Conservation (phyloP, 305 asterid species). For the Caryopteris hybrid region DNA sequence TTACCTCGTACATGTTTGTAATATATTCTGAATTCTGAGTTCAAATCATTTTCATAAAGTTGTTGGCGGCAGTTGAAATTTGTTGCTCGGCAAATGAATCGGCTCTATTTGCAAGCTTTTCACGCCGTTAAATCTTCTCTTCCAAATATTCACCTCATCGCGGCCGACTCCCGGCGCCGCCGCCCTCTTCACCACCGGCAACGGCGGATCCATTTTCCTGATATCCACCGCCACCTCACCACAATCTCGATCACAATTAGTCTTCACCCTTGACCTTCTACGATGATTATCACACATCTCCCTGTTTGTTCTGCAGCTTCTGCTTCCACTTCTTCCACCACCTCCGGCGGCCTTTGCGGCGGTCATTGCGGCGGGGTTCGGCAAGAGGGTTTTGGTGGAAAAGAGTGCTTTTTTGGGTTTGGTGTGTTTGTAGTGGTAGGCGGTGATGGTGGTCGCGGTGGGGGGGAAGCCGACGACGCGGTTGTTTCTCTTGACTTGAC, state of each 20-base stretch:
- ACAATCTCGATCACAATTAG: constrained; percentile 3
- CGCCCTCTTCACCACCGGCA: constrained; percentile 71
- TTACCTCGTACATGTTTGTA: constrained; percentile 7
- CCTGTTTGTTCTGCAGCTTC: constrained; percentile 26
- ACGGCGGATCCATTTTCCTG: constrained; percentile 74
- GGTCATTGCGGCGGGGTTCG: constrained; percentile 16
- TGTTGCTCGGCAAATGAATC: constrained; percentile 34
- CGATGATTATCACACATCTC: constrained; percentile 16
- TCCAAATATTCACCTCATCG: constrained; percentile 60
- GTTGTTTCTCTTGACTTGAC: constrained; percentile 52
- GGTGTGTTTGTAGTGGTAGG: constrained; percentile 30
- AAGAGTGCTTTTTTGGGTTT: constrained; percentile 32
- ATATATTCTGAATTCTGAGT: not conserved
- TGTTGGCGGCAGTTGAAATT: constrained; percentile 16
- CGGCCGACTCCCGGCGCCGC: constrained; percentile 26
- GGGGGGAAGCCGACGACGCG: constrained; percentile 38
- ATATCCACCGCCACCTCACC: constrained; percentile 35
- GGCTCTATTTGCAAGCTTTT: constrained; percentile 48
- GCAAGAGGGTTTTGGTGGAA: constrained; percentile 43
- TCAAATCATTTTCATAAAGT: not conserved
- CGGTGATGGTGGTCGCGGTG: constrained; percentile 25
- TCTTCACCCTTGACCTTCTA: constrained; percentile 21
- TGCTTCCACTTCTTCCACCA: not conserved
- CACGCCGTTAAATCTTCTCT: constrained; percentile 54
- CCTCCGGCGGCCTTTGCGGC: not conserved